Base-by-base conservation (phyloP, 352 stramenopile genomes). In the Phytophthora meadii region DNA sequence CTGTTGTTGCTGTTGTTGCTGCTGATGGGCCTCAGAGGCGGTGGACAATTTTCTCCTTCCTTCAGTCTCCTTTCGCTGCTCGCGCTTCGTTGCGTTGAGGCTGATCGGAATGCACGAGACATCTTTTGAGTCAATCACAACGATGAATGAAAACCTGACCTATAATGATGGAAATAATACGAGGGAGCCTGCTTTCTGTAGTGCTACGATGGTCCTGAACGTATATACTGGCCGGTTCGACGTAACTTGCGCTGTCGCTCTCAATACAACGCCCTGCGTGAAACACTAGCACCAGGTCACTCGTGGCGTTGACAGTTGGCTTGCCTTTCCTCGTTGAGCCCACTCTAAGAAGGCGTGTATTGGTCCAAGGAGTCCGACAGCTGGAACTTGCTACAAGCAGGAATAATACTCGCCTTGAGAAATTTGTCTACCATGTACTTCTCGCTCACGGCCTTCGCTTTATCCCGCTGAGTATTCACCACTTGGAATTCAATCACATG, bases 391-490 rank as follows among this genome's bases (percentile, higher is more conserved):
- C 81, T 74, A 3, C 81, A 77, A 4, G 80, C 69, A 24, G 78
- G 56, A 41, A 88, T 75, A 32, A 73, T 70, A 41, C 82, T 90
- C 8, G 77, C 82, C 27, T 69, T 61, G 32, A 82, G 70, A 52
- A 89, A 90, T 53, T 91, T 91, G 19, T 91, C 82, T 4, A 66
- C 67, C 48, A 90, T 49, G 51, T 91, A 94, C 64, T 94, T 94
- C 62, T 94, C 87, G 48, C 82, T 94, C 50, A 94, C 77, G 10
- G 87, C 87, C 59, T 93, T 93, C 12, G 80, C 86, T 67, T 93
- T 93, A 52, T 93, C 84, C 24, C 81, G 79, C 57, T 93, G 77
- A 4, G 66, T 88, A 32, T 65, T 67, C 8, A 92, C 78, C 27
- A 92, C 73, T 28, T 88, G 65, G 60, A 70, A 75, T 67, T 94